Conservation (phyloP, 2,329 filamentous ascomycete species). For the Colletotrichum sp. region DNA sequence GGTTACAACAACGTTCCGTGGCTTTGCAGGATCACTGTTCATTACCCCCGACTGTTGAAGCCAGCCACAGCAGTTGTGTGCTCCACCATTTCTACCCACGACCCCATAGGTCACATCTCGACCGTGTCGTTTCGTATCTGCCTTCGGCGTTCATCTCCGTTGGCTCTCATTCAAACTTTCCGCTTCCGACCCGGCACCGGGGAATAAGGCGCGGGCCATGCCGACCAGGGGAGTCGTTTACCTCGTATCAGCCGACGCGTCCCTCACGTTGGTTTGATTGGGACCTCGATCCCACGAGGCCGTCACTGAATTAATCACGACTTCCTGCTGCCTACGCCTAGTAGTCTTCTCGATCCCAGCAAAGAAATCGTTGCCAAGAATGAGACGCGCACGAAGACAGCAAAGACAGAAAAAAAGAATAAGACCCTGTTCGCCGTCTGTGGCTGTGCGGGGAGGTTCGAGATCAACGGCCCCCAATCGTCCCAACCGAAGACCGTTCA, state of each 20-base stretch:
- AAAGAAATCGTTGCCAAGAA: background rate
- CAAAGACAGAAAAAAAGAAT: background rate
- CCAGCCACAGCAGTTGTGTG: background rate
- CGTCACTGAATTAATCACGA: fast-evolving
- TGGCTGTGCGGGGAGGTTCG: constrained; percentile 14
- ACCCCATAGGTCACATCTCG: background rate
- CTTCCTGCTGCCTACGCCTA: background rate
- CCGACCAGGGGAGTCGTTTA: background rate
- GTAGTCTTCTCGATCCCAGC: too few species aligned
- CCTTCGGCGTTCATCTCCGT: background rate
- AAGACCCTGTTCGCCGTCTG: background rate
- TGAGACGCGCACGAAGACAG: background rate
- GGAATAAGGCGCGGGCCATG: background rate
- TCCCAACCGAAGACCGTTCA: background rate
- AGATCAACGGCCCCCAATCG: background rate
- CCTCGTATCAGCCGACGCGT: background rate
- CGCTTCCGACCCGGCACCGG: background rate
- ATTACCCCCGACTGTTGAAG: background rate
- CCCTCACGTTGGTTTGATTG: background rate
- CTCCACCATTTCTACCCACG: background rate
- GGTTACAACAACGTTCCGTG: background rate
- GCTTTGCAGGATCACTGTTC: background rate
- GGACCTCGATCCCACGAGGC: background rate
- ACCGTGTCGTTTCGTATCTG: background rate
- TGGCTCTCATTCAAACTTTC: background rate